phyloP scores from a whole-genome alignment of 2,329 filamentous ascomycete species.

The Neofusicoccum laricinum region DNA sequence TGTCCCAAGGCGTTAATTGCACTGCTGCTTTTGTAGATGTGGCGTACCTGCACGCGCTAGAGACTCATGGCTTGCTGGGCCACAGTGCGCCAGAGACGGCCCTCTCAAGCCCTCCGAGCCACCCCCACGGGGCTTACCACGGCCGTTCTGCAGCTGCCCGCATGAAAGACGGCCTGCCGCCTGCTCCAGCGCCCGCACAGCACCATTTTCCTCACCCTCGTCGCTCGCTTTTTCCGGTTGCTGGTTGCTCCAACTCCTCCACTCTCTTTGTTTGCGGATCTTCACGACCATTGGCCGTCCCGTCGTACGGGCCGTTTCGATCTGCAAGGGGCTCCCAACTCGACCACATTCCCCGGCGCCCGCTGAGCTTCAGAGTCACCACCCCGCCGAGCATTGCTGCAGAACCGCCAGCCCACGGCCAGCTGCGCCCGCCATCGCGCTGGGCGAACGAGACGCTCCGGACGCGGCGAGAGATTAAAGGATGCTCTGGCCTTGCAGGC shows the following conservation, averaged over 20 bases:
- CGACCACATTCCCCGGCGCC: not conserved
- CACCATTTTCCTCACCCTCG: not conserved
- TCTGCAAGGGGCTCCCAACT: slow-evolving; percentile 11
- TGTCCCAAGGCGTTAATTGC: slow-evolving; percentile 11
- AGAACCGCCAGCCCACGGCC: not conserved
- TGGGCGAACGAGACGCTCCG: not conserved
- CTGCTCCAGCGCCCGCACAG: not conserved
- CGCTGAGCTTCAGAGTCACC: not conserved
- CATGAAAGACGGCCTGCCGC: slow-evolving; percentile 8
- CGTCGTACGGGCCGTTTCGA: not conserved
- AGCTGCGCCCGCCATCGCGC: not conserved
- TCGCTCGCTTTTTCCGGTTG: not conserved
- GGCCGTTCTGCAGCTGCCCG: not conserved
- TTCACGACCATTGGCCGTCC: not conserved
- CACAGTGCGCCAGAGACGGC: not conserved
- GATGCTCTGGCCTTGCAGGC: slow-evolving; percentile 4
- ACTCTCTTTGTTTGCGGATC: not conserved
- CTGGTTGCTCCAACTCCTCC: not conserved
- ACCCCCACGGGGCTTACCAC: not conserved
- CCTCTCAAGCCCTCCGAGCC: not conserved
- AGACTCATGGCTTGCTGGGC: not conserved
- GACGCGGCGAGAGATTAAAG: slow-evolving; percentile 4
- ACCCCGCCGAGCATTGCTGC: not conserved
- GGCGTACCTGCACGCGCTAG: not conserved
- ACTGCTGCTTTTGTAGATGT: slow-evolving; percentile 6